Base-by-base conservation (phyloP, 2,329 filamentous ascomycete species). In the Knoxdaviesia capensis region DNA sequence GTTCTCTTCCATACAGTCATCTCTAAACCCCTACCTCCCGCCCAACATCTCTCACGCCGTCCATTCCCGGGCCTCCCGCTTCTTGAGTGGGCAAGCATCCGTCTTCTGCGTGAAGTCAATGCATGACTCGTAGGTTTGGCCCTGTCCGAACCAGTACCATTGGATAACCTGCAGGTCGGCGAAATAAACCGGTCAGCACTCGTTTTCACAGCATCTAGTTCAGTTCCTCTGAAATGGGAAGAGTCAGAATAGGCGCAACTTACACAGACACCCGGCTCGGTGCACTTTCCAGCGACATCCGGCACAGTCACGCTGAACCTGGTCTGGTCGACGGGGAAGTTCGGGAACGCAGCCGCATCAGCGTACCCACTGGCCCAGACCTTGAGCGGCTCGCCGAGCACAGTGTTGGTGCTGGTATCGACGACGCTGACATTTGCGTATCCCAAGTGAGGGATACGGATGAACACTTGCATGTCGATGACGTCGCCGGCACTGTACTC, bases 381-480 rank as follows among this genome's bases (percentile, higher is more conserved):
- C 20, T 20, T 20, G 47, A 77, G 59, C 10, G 66, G 63, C 39
- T 56, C 45, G 33, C 69, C 71, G 30, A 77, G 60, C 45, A 71
- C 54, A 30, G 53, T 58, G 57, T 74, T 67, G 48, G 62, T 63
- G 34, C 59, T 57, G 7, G 65, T 68, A 50, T 69, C 61, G 48
- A 78, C 63, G 40, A 77, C 62, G 20, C 66, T 71, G 36, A 77
- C 68, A 53, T 77, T 77, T 52, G 57, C 58, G 9, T 59, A 58
- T 0, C 63, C 63, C 11, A 60, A 60, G 53, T 65, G 63, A 5
- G 64, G 59, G 42, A 67, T 65, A 7, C 60, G 56, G 8, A 67
- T 51, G 31, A 47, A 48, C 34, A 62, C 56, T 6, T 52, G 54
- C 48, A 68, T 60, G 47, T 56, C 53, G 44, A 69, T 53, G 28